These are phyloP conservation scores for Chlorencoelia australis DNA, from an alignment of 2,329 filamentous ascomycete species.

Conservation along the genomic window DNA sequence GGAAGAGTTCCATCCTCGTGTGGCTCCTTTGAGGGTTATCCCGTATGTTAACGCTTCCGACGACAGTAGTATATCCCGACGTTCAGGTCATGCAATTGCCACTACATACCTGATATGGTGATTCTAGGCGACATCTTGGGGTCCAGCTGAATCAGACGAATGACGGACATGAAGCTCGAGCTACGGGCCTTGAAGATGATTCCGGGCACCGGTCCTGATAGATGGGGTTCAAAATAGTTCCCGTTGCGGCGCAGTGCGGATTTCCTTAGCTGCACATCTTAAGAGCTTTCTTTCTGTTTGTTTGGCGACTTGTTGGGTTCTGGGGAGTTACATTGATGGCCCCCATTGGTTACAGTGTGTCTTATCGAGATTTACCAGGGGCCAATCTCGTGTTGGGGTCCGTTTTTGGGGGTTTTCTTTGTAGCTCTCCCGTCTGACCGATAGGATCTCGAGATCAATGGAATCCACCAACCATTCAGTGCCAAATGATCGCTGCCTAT, in stretches of 20 bases:
- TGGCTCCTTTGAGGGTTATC: too few species aligned
- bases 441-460: too few species aligned
- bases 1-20: too few species aligned
- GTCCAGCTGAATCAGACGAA: conserved; percentile 7
- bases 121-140: conserved; percentile 6
- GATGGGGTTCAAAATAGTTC: conserved; percentile 7
- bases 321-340: conserved; percentile 2
- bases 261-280: conserved; percentile 9
- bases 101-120: not conserved
- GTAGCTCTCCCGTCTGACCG: too few species aligned
- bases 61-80: conserved; percentile 7
- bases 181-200: not conserved
- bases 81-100: conserved; percentile 3
- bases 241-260: conserved; percentile 5
- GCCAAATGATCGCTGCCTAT: not conserved
- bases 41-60: too few species aligned
- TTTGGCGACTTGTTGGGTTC: conserved; percentile 1
- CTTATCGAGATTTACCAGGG: conserved; percentile 2
- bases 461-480: too few species aligned
- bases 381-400: conserved; percentile 3
- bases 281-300: not conserved
- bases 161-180: not conserved
- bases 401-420: not conserved
- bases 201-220: conserved; percentile 3
- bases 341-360: conserved; percentile 7